Evolutionary conservation across 257 asterid genomes (phyloP), one percentile per base, ranked within the genome.

Genomic region (Verbascum thapsus): DNA sequence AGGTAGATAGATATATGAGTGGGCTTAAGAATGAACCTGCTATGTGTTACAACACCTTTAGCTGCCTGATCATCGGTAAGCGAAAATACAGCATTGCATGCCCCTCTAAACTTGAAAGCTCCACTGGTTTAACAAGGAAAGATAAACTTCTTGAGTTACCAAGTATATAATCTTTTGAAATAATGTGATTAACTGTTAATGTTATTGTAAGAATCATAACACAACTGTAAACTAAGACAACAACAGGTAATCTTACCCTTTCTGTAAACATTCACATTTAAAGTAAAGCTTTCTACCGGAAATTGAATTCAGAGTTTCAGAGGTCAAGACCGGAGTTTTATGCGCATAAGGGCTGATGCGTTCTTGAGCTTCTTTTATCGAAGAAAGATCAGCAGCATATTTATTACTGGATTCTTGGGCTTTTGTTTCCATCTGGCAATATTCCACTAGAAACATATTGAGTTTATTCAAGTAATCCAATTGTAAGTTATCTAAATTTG

Each of bases 231-330:
- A n/a, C n/a, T n/a, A 6, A 20, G 16, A 61, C 26, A n/a, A 16
- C 7, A 53, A 38, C 7, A 16, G 54, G 20, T 53, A 26, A 34
- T 62, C 92, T 81, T 76, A 92, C 98, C 98, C 98, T 77, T 92
- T 92, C 78, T 92, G 98, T 47, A 88, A 88, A 69, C 90, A 85
- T 85, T 92, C 98, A 66, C 97, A 87, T 78, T 88, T 92, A 44
- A 88, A 85, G 81, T 81, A 74, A 53, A 91, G 77, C 39, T 82
- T 87, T 68, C 87, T 83, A 68, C 95, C 94, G 11, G 94, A 71
- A 12, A 87, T 53, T 23, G 94, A 80, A 74, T 89, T 64, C n/a
- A 92, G 81, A 44, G 96, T 85, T 58, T 76, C 85, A 0, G 98
- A 85, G 61, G 90, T 74, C 63, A 88, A 70, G 64, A 88, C 81